Conservation (phyloP, 2,329 filamentous ascomycete genomes). For the Ophiostoma populinum region DNA sequence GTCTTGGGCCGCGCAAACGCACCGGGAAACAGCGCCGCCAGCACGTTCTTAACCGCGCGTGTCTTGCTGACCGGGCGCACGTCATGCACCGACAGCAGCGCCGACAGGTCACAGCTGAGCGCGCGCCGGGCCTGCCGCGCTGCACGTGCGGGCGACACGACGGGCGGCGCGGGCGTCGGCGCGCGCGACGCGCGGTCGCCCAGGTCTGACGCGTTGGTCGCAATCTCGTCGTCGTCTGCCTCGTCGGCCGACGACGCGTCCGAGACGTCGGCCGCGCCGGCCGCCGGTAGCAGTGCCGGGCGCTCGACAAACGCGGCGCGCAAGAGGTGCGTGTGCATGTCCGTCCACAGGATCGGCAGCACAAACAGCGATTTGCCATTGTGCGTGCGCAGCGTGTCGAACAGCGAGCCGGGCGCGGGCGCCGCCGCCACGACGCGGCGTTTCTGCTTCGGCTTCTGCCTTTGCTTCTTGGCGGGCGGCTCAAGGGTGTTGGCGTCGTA, state of each 20-base stretch:
- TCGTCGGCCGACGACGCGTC: constrained; percentile 11
- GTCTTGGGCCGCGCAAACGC: constrained; percentile 17
- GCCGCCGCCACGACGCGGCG: constrained; percentile 9
- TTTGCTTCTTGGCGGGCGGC: background rate
- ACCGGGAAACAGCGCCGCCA: constrained; percentile 26
- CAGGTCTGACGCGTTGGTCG: no score
- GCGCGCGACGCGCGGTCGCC: no score
- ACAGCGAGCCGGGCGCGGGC: constrained; percentile 31
- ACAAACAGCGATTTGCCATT: constrained; percentile 30
- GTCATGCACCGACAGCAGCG: constrained; percentile 21
- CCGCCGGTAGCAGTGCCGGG: constrained; percentile 21
- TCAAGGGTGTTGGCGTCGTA: background rate
- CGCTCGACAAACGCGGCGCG: constrained; percentile 27
- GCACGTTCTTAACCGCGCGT: constrained; percentile 25
- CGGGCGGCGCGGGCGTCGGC: background rate
- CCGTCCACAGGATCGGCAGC: constrained; percentile 38
- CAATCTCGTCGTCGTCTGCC: constrained; percentile 18
- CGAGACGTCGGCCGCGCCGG: constrained; percentile 11
- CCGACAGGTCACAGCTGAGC: constrained; percentile 26
- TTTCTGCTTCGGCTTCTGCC: background rate
- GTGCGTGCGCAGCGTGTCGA: constrained; percentile 32
- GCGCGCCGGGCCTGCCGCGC: no score
- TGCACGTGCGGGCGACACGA: no score
- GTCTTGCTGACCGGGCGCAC: constrained; percentile 20
- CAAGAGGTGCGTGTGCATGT: constrained; percentile 30